These are phyloP conservation scores for Alternaria ethzedia DNA, from an alignment of 2,329 filamentous ascomycete genomes.

Conservation along the genomic window DNA sequence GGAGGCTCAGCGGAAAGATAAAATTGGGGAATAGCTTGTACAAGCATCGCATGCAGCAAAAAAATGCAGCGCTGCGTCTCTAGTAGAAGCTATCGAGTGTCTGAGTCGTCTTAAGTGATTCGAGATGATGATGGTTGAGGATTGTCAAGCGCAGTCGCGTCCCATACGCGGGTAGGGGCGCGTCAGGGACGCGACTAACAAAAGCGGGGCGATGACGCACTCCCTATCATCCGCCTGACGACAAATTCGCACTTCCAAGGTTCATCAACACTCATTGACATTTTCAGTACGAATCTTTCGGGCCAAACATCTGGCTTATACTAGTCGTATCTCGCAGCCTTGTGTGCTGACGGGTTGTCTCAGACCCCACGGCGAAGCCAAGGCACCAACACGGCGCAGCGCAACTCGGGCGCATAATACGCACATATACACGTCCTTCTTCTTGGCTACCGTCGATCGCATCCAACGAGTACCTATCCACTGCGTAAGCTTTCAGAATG, in stretches of 20 bases:
- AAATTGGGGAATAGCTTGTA: not conserved
- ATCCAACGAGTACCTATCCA: not conserved
- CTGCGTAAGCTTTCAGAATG: not conserved
- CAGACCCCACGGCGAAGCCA: not conserved
- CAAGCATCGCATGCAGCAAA: not conserved
- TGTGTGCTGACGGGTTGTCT: not conserved
- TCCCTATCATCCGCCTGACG: not conserved
- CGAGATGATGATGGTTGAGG: not conserved
- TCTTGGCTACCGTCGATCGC: not conserved
- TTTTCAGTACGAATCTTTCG: not conserved
- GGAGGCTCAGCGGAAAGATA: not conserved
- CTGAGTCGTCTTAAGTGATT: not conserved
- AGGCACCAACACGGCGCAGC: not conserved
- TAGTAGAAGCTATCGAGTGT: not conserved
- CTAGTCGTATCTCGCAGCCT: not conserved
- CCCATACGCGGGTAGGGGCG: not conserved
- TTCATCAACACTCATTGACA: not conserved
- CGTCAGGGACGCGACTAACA: not conserved
- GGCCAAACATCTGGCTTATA: not conserved
- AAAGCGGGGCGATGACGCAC: not conserved
- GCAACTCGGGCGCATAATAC: not conserved
- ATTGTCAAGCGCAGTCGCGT: not conserved
- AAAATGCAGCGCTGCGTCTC: not conserved
- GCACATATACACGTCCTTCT: not conserved
- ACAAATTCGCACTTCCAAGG: not conserved